Percentiles rank a stretch among this genome's conserved stretches.
Conservation (phyloP, 495 filamentous ascomycete genomes). For the Penicillium pancosmium region DNA sequence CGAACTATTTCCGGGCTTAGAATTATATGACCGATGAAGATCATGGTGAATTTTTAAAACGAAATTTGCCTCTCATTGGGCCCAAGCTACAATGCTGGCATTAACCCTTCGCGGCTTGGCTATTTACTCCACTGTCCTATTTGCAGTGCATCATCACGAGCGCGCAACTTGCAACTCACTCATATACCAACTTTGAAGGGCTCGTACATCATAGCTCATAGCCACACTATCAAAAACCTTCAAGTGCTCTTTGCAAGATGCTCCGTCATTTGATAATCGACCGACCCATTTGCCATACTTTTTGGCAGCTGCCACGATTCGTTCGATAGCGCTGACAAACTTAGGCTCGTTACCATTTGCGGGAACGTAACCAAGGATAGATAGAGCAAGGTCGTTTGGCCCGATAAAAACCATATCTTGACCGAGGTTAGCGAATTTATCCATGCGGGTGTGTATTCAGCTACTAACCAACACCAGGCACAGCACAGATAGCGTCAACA, state of each 20-base stretch:
- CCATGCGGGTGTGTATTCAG: not conserved
- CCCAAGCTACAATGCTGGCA: too few species aligned
- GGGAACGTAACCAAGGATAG: slow-evolving; percentile 30
- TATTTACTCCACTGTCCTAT: too few species aligned
- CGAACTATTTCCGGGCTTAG: too few species aligned
- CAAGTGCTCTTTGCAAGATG: slow-evolving; percentile 26
- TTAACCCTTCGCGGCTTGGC: too few species aligned
- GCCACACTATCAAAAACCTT: slow-evolving; percentile 39
- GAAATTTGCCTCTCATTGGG: too few species aligned
- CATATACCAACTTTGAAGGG: slow-evolving; percentile 43
- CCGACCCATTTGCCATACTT: slow-evolving; percentile 40
- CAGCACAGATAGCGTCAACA: slow-evolving; percentile 25
- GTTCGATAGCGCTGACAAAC: slow-evolving; percentile 35
- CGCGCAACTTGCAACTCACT: slow-evolving; percentile 34
- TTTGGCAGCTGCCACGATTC: slow-evolving; percentile 33
- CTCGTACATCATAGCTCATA: slow-evolving; percentile 37
- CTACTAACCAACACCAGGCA: slow-evolving; percentile 24
- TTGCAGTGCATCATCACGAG: not conserved
- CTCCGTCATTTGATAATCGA: slow-evolving; percentile 35
- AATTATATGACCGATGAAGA: too few species aligned
- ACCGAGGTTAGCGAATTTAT: slow-evolving; percentile 2
- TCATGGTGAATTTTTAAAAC: too few species aligned
- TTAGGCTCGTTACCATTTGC: slow-evolving; percentile 33
- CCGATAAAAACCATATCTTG: slow-evolving; percentile 65
- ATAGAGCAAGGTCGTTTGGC: slow-evolving; percentile 52